These are phyloP conservation scores for Xylaria venustula DNA, from an alignment of 495 filamentous ascomycete genomes.

Conservation along the genomic window DNA sequence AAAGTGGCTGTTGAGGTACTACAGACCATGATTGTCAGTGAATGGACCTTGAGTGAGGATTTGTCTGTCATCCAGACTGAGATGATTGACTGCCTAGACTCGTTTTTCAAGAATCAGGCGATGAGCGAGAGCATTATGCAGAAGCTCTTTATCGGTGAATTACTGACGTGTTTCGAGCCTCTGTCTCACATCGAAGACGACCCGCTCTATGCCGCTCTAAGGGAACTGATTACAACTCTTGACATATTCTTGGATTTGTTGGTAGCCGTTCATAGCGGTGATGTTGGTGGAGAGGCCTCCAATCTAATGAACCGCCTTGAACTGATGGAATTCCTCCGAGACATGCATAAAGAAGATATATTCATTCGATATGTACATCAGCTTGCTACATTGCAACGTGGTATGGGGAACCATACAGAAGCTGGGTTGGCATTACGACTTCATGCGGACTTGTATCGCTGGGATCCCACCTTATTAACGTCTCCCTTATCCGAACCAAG, in stretches of 20 bases:
- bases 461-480: constrained; percentile 72
- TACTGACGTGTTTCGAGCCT: constrained; percentile 76
- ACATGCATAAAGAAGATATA: constrained; percentile 96
- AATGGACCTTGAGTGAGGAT: constrained; percentile 96
- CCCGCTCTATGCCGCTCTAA: constrained; percentile 71
- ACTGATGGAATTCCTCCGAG: constrained; percentile 94
- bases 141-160: constrained; percentile 87
- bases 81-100: constrained; percentile 92
- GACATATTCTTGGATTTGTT: constrained; percentile 90
- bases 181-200: constrained; percentile 66
- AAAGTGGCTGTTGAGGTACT: constrained; percentile 89
- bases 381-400: constrained; percentile 73
- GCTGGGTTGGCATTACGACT: constrained; percentile 87
- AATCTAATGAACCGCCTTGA: constrained; percentile 81
- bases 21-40: constrained; percentile 96
- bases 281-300: constrained; percentile 66
- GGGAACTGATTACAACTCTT: constrained; percentile 74
- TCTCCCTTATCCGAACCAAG: constrained; percentile 67
- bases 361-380: constrained; percentile 97
- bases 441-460: constrained; percentile 90
- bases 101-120: constrained; percentile 83
- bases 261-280: constrained; percentile 84
- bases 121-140: constrained; percentile 86
- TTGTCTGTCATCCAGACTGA: constrained; percentile 90
- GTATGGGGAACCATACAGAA: constrained; percentile 78